Evolutionary conservation across 2,329 filamentous ascomycete species (phyloP).

Genomic region (Tolypocladium paradoxum): DNA sequence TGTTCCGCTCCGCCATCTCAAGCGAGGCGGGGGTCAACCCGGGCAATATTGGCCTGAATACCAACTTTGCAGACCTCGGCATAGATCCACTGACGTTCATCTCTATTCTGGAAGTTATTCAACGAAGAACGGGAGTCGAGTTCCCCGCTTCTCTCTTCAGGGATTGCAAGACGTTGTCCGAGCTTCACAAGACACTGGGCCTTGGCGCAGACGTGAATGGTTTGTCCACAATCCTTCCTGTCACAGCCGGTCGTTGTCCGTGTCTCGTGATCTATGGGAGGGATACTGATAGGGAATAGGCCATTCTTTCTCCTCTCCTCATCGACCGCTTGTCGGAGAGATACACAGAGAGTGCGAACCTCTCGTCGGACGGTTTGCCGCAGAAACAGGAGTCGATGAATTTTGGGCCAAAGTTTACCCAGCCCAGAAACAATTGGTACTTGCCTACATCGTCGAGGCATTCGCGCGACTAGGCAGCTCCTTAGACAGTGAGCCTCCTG

Average conservation of each 20-base stretch:
- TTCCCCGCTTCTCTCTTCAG: background rate
- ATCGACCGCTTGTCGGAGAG: no score
- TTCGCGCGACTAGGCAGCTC: background rate
- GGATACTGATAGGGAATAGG: no score
- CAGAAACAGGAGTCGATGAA: background rate
- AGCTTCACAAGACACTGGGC: background rate
- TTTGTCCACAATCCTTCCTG: no score
- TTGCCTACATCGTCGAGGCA: background rate
- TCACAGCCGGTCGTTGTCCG: no score
- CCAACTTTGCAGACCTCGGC: background rate
- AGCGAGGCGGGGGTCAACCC: background rate
- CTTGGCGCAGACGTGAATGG: no score
- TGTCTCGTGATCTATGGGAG: no score
- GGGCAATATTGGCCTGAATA: background rate
- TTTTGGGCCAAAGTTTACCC: background rate
- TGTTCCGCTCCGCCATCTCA: background rate
- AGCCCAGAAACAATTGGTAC: background rate
- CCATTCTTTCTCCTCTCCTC: no score
- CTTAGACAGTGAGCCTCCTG: background rate
- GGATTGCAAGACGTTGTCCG: background rate
- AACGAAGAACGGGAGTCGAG: background rate
- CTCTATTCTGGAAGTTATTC: background rate
- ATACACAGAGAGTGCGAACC: no score
- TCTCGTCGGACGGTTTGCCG: background rate
- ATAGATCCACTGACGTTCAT: background rate